Conservation (phyloP, 768 basidiomycete species). For the Tephrocybe rancida region DNA sequence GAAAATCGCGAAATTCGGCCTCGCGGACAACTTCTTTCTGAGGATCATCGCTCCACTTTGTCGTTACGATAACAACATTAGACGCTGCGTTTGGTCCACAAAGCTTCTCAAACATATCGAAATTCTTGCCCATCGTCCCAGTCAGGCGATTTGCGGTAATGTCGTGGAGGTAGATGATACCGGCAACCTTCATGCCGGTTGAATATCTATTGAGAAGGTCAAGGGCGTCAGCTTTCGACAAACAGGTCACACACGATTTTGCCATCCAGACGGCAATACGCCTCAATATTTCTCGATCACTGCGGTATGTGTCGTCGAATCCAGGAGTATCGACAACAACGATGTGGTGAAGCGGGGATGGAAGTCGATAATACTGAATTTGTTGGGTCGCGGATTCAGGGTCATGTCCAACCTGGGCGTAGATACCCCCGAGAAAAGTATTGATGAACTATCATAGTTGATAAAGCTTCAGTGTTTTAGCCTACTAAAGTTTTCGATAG, state of each 20-base stretch:
- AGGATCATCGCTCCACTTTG: not conserved
- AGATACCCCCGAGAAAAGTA: not conserved
- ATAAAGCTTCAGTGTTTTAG: not conserved
- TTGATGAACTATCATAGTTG: not conserved
- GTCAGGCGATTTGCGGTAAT: constrained; percentile 13
- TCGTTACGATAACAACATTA: constrained; percentile 4
- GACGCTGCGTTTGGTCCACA: not conserved
- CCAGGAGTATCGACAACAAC: not conserved
- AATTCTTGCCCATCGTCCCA: constrained; percentile 11
- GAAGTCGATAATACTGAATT: not conserved
- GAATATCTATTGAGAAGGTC: not conserved
- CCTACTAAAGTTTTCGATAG: too few species aligned
- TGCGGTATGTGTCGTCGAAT: not conserved
- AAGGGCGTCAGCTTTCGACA: not conserved
- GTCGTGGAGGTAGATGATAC: constrained; percentile 8
- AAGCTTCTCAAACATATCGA: constrained; percentile 8
- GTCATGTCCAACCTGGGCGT: not conserved
- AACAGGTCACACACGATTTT: not conserved
- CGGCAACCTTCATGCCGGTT: not conserved
- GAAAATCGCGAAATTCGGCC: not conserved
- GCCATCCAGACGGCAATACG: not conserved
- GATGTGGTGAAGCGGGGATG: not conserved
- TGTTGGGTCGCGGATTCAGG: not conserved
- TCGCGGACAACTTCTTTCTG: not conserved
- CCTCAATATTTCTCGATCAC: not conserved